Conservation (phyloP, 2,329 filamentous ascomycete genomes). For the Dactylonectria estremocensis region DNA sequence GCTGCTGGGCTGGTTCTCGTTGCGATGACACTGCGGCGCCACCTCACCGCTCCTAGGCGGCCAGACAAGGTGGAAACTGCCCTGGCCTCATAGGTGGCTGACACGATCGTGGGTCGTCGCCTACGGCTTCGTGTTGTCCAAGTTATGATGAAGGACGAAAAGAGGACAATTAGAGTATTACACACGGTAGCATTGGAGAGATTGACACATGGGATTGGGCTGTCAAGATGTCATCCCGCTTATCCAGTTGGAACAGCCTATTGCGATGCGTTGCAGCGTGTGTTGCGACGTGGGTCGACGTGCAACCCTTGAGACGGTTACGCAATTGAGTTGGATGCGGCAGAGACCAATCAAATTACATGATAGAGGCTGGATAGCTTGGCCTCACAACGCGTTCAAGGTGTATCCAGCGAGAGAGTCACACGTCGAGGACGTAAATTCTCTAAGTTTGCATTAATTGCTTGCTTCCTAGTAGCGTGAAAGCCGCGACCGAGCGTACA, state of each 20-base stretch:
- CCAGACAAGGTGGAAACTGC: conserved; percentile 12
- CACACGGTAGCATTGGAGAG: conserved; percentile 13
- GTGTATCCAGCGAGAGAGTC: background rate
- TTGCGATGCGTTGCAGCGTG: background rate
- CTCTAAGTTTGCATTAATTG: background rate
- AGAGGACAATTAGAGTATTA: no score
- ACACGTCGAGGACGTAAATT: background rate
- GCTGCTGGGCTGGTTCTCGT: conserved; percentile 8
- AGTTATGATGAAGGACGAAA: background rate
- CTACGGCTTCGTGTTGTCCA: background rate
- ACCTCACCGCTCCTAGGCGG: conserved; percentile 18
- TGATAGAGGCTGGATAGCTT: background rate
- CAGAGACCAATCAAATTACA: conserved; percentile 12
- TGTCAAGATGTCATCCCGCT: conserved; percentile 15
- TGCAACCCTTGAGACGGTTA: conserved; percentile 6
- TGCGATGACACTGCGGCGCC: conserved; percentile 2
- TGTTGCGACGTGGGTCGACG: background rate
- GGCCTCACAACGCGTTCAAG: background rate
- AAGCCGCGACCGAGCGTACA: background rate
- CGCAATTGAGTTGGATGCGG: background rate
- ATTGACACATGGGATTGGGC: conserved; percentile 17
- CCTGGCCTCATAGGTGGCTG: conserved; percentile 1
- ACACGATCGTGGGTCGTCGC: background rate
- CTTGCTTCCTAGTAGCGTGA: background rate
- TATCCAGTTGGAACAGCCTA: background rate